Evolutionary conservation across 805 yeast genomes (phyloP).

Genomic region (Candida silvatica): DNA sequence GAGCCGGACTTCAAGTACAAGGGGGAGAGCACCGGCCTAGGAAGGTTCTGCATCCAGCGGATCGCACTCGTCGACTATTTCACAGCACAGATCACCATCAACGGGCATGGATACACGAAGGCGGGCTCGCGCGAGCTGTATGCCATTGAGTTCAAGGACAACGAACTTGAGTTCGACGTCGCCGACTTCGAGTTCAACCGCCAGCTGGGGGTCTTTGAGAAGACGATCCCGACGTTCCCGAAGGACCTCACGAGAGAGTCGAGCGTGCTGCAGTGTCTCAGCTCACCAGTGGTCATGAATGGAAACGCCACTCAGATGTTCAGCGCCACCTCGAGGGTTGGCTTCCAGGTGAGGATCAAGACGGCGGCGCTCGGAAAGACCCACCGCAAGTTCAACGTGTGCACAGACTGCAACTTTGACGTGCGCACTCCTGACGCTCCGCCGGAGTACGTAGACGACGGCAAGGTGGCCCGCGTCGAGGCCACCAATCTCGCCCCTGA

Average conservation of each 20-base stretch:
- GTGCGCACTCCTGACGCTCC: background rate
- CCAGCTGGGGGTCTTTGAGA: background rate
- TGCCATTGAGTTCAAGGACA: background rate
- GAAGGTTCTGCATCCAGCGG: background rate
- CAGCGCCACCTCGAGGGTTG: background rate
- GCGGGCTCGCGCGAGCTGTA: background rate
- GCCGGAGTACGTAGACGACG: too few species aligned
- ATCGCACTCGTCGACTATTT: background rate
- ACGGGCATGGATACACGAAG: background rate
- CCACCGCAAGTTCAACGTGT: background rate
- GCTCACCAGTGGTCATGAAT: constrained; percentile 1
- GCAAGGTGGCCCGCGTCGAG: too few species aligned
- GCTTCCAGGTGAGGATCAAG: background rate
- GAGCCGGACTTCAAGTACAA: constrained; percentile 1
- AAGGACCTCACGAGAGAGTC: background rate
- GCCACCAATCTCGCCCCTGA: too few species aligned
- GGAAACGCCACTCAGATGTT: constrained; percentile 1
- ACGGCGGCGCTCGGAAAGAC: too few species aligned
- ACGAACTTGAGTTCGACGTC: background rate
- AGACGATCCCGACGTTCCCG: background rate
- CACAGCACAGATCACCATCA: background rate
- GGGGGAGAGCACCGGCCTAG: constrained; percentile 2
- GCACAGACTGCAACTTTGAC: background rate
- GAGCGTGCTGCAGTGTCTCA: background rate
- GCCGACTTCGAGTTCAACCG: constrained; percentile 1